Base-by-base conservation (phyloP, 768 basidiomycete species). In the Porpolomopsis calyptriformis region DNA sequence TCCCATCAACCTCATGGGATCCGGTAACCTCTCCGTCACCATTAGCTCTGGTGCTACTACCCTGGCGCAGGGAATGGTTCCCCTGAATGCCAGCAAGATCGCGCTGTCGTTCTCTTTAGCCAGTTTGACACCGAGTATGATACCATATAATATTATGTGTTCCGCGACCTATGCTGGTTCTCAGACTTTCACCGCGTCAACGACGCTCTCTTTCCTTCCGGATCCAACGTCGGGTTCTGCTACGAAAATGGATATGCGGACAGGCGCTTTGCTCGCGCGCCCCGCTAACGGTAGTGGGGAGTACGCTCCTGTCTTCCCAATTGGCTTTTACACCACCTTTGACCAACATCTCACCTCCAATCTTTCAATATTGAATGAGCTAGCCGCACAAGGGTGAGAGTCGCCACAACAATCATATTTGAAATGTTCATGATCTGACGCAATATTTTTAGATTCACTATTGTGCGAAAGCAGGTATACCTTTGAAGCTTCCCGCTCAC, bases 241-340 rank as follows among this genome's bases (percentile, higher is more conserved):
- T n/a, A 78, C 77, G 0, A 80, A 79, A 54, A 74, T 78, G 70
- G 78, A 79, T 55, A 60, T 73, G 40, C 68, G 77, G 26, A 80
- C 76, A 4, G 78, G 79, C 2, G 76, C 71, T 1, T 48, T 80
- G 33, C 55, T 78, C 31, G 77, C 74, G 1, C 61, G 69, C 38
- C 74, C 73, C 6, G 68, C 73, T 0, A 67, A 67, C 37, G 77
- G 78, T n/a, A 57, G 62, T 36, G 72, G 74, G 9, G 50, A 61
- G 5, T 80, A 72, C 50, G 67, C 72, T 19, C 72, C 76, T 0
- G 68, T 83, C 1, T 72, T 88, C 47, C 84, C 87, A 0, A 72
- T 85, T 37, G 85, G 85, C 0, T 89, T 83, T 60, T 88, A 85
- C 53, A 77, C 84, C 0, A 59, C 68, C 4, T 80, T 82, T 39